Conservation (phyloP, 2,329 filamentous ascomycete species). For the Penicillium sp. region DNA sequence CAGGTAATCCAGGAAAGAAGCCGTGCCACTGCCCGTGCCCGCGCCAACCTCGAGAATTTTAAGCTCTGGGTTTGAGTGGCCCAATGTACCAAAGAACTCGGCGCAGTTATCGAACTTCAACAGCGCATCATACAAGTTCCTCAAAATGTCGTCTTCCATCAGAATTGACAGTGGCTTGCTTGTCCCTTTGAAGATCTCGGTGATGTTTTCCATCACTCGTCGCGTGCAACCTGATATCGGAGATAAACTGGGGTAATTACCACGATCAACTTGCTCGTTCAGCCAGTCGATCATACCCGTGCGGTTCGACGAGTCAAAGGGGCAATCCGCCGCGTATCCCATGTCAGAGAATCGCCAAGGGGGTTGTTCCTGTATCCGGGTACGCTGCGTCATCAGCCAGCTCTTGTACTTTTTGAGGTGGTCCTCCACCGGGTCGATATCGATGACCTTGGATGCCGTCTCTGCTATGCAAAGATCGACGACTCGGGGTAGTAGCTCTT, state of each 20-base stretch:
- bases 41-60: slow-evolving; percentile 17
- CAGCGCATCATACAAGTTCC: neutral
- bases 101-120: neutral
- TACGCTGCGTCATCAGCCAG: neutral
- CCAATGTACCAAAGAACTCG: slow-evolving; percentile 4
- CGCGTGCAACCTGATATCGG: neutral
- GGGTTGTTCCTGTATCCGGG: neutral
- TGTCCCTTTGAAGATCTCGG: neutral
- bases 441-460: neutral
- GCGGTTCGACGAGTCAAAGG: neutral
- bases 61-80: slow-evolving; percentile 14
- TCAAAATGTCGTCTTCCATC: slow-evolving; percentile 4
- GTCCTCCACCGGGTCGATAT: neutral
- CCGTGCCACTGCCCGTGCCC: slow-evolving; percentile 15
- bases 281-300: neutral
- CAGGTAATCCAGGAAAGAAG: slow-evolving; percentile 4
- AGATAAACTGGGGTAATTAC: neutral
- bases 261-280: neutral
- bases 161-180: neutral
- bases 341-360: neutral
- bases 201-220: neutral
- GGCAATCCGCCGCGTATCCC: neutral
- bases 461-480: neutral
- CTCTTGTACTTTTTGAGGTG: slow-evolving; percentile 9
- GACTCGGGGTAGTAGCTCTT: neutral